Base-by-base conservation (phyloP, 257 asterid genomes). In the Echium plantagineum region DNA sequence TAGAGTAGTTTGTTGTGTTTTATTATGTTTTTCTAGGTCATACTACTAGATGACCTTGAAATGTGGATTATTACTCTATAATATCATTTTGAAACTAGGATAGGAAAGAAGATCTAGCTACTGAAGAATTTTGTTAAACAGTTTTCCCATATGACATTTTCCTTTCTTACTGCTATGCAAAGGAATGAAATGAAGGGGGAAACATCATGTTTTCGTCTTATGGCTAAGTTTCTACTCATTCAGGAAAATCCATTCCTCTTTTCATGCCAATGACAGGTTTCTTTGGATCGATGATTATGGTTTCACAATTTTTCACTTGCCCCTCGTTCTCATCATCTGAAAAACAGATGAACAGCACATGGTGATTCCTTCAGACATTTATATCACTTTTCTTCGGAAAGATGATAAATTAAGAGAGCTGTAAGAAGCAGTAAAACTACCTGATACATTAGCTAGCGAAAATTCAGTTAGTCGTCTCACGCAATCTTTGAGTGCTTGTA, bases 401-500 rank as follows among this genome's bases (percentile, higher is more conserved):
- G 15, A 21, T 12, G 3, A 13, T 7, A 59, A 24, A 59, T 5
- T 52, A 22, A 13, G 17, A 59, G 52, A 59, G 28, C 52, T 13
- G 52, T 52, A 55, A 52, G 47, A 46, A 32, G 21, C n/a, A 49
- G 3, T 35, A 12, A 13, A 42, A 72, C 46, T 77, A 68, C 86
- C 81, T 66, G 77, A 77, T 32, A 66, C 72, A 19, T 54, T 72
- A 22, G 66, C 72, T 24, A 85, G 66, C 4, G 90, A 83, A 60
- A 88, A 75, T 52, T 78, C 72, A 20, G 88, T 77, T 15, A 88
- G 90, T 21, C 81, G 82, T 56, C 78, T 82, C 58, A 83, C 88
- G 10, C 90, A 80, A 52, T 85, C 84, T 76, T 83, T 85, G 57
- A 89, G 89, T 58, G 87, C 81, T 76, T 80, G 84, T 65, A 86